phyloP scores from a whole-genome alignment of 495 filamentous ascomycete species.

The Neurospora sp. region DNA sequence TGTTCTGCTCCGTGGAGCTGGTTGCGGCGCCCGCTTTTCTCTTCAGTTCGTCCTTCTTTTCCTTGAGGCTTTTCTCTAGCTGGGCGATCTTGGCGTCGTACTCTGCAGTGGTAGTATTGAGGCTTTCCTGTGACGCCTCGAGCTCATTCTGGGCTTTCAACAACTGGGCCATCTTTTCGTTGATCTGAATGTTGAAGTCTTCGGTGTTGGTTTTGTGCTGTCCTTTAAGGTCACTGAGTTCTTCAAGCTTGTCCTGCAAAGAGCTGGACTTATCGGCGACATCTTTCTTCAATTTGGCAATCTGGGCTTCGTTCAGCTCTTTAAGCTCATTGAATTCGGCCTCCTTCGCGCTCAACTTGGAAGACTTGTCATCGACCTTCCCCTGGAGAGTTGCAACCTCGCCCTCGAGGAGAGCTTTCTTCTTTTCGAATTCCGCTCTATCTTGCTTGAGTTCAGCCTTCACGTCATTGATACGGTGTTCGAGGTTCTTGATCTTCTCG shows the following conservation, averaged over 20 bases:
- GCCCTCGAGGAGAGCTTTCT: not conserved
- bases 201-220: not conserved
- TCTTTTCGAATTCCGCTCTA: not conserved
- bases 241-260: not conserved
- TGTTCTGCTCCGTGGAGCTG: not conserved
- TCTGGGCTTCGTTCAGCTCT: not conserved
- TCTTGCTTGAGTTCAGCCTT: not conserved
- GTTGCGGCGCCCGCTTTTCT: not conserved
- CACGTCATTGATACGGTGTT: not conserved
- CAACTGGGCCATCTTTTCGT: not conserved
- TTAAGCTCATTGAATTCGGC: not conserved
- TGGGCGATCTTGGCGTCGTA: not conserved
- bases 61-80: not conserved
- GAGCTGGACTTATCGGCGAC: not conserved
- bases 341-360: not conserved
- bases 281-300: not conserved
- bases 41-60: not conserved
- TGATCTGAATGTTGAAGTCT: not conserved
- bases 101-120: not conserved
- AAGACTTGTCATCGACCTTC: not conserved
- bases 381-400: not conserved
- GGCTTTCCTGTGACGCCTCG: not conserved
- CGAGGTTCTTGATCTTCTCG: not conserved
- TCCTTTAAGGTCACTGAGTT: not conserved
- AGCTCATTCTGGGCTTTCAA: not conserved